Evolutionary conservation across 208 protist species (phyloP).

Genomic region (Acanthamoeba quina): DNA sequence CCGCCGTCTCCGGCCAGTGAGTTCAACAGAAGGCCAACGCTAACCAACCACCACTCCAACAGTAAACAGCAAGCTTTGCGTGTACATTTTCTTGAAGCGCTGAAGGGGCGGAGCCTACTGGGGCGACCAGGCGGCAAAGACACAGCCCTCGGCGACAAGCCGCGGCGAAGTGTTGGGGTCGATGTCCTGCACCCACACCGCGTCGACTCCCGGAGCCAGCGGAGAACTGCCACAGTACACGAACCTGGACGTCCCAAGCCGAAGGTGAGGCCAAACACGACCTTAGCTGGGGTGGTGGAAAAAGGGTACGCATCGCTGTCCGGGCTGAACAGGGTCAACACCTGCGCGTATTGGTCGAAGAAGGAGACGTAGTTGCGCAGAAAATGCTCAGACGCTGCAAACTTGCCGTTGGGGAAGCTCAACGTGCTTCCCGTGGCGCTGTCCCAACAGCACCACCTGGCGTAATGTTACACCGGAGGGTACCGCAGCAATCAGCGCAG

Average conservation of each 20-base stretch:
- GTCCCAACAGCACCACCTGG: not conserved
- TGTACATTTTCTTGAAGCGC: too few relatives aligned
- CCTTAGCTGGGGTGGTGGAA: not conserved
- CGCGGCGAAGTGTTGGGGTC: not conserved
- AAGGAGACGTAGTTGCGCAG: not conserved
- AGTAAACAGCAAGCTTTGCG: not conserved
- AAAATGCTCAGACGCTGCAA: not conserved
- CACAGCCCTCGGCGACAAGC: not conserved
- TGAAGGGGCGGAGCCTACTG: not conserved
- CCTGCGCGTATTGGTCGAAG: constrained; percentile 3
- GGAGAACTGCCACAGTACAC: not conserved
- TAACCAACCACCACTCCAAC: not conserved
- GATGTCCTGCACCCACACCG: not conserved
- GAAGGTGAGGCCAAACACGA: not conserved
- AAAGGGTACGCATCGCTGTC: not conserved
- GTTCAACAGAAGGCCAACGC: not conserved
- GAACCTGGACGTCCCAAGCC: too few relatives aligned
- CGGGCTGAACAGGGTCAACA: not conserved
- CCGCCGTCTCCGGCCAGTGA: constrained; percentile 6
- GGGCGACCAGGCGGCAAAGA: not conserved
- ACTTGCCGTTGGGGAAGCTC: not conserved
- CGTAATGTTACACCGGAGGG: too few relatives aligned
- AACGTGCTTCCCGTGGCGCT: not conserved
- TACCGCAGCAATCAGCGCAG: not conserved
- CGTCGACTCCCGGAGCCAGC: not conserved